These are phyloP conservation scores for Arthrobotrys pseudoclavata DNA, from an alignment of 2,329 filamentous ascomycete genomes.

Conservation along the genomic window DNA sequence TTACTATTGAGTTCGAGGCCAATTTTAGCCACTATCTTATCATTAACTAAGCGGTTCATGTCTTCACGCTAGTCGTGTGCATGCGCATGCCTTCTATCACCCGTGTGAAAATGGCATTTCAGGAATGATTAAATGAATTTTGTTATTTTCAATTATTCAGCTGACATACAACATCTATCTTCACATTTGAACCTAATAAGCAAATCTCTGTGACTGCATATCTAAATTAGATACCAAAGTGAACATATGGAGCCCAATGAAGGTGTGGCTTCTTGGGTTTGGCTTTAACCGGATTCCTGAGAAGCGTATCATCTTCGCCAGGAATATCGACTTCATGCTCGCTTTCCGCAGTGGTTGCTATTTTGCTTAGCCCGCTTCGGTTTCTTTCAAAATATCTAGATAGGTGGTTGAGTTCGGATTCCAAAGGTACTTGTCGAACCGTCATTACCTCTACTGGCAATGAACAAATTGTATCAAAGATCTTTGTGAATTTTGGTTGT, in stretches of 20 bases:
- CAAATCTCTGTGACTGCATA: too few relatives aligned
- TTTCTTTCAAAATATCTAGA: background rate
- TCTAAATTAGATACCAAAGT: constrained; percentile 26
- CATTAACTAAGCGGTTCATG: too few relatives aligned
- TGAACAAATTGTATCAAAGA: background rate
- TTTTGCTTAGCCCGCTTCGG: background rate
- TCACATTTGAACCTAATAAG: too few relatives aligned
- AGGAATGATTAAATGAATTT: too few relatives aligned
- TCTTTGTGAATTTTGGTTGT: too few relatives aligned
- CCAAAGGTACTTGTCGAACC: background rate
- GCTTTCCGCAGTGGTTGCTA: background rate
- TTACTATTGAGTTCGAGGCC: too few relatives aligned
- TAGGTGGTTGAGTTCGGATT: background rate
- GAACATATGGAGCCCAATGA: constrained; percentile 33
- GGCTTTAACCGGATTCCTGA: background rate
- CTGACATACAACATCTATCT: too few relatives aligned
- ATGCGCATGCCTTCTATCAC: too few relatives aligned
- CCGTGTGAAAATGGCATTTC: too few relatives aligned
- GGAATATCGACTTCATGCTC: background rate
- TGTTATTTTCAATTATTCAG: too few relatives aligned
- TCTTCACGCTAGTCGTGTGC: too few relatives aligned
- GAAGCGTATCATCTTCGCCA: background rate
- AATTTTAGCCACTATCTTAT: too few relatives aligned
- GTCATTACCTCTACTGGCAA: background rate
- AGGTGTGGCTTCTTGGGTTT: background rate